These are phyloP conservation scores for Aspergillus saccharolyticus DNA, from an alignment of 495 filamentous ascomycete genomes.

Conservation along the genomic window DNA sequence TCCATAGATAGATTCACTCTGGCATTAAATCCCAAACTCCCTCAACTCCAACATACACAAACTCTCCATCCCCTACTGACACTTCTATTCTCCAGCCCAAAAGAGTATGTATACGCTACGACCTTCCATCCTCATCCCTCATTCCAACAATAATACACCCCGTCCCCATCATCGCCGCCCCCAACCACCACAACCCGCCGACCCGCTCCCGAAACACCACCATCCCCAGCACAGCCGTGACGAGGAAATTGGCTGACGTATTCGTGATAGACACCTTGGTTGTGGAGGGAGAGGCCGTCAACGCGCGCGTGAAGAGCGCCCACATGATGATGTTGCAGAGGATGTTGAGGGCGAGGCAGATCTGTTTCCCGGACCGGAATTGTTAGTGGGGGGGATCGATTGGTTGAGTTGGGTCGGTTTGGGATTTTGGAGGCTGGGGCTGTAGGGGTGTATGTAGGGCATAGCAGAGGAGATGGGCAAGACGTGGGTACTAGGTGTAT, in stretches of 20 bases:
- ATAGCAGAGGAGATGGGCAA: too few species aligned
- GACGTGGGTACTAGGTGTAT: too few species aligned
- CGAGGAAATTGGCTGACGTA: conserved; percentile 85
- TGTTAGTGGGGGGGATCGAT: not conserved
- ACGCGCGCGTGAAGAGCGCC: conserved; percentile 76
- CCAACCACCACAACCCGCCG: conserved; percentile 81
- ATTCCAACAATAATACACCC: conserved; percentile 89
- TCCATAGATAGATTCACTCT: too few species aligned
- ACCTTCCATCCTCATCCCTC: conserved; percentile 43
- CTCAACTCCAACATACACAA: not conserved
- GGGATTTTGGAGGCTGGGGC: too few species aligned
- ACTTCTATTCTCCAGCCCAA: not conserved
- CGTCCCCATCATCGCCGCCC: conserved; percentile 75
- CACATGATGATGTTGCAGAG: conserved; percentile 93
- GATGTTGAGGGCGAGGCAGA: conserved; percentile 84
- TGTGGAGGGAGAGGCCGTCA: conserved; percentile 76
- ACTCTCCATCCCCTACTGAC: not conserved
- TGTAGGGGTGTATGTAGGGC: too few species aligned
- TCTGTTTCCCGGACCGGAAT: conserved; percentile 38
- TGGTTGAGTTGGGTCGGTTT: conserved; percentile 1
- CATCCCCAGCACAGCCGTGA: conserved; percentile 81
- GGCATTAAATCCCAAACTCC: too few species aligned
- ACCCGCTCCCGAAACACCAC: conserved; percentile 67
- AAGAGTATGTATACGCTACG: conserved; percentile 1
- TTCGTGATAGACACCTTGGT: conserved; percentile 92